Percentiles rank a stretch among this genome's conserved stretches.
Conservation (phyloP, 805 yeast genomes). For the Ogataea ganodermae region DNA sequence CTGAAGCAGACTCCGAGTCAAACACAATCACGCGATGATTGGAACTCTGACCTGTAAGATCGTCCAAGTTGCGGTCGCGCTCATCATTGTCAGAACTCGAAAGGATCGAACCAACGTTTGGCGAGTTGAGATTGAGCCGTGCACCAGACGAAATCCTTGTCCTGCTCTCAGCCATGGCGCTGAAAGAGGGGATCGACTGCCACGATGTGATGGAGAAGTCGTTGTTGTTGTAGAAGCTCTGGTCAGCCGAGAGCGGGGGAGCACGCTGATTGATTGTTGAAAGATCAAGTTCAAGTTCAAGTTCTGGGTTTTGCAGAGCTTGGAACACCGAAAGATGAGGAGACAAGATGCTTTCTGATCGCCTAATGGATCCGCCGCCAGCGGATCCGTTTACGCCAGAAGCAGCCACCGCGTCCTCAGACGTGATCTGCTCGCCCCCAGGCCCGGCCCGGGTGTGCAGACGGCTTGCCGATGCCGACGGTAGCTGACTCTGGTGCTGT, state of each 20-base stretch:
- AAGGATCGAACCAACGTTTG: slow-evolving; percentile 34
- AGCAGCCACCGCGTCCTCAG: background rate
- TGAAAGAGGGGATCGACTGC: slow-evolving; percentile 32
- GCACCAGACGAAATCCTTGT: slow-evolving; percentile 6
- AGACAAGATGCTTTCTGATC: slow-evolving; percentile 26
- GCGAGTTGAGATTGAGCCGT: slow-evolving; percentile 21
- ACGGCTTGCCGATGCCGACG: slow-evolving; percentile 1
- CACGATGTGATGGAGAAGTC: slow-evolving; percentile 39
- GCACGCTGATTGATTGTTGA: slow-evolving; percentile 10
- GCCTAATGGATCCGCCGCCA: slow-evolving; percentile 4
- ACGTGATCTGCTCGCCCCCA: too few species aligned
- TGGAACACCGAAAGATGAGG: slow-evolving; percentile 37
- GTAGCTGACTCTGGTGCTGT: background rate
- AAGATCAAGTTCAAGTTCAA: slow-evolving; percentile 29
- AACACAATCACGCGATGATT: slow-evolving; percentile 27
- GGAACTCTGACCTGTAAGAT: slow-evolving; percentile 12
- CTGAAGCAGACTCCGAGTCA: slow-evolving; percentile 27
- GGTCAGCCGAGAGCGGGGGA: background rate
- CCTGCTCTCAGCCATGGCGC: slow-evolving; percentile 3
- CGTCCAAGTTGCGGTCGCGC: slow-evolving; percentile 24
- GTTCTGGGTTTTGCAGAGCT: slow-evolving; percentile 36
- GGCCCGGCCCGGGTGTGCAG: background rate
- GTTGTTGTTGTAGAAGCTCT: slow-evolving; percentile 17
- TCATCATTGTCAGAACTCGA: slow-evolving; percentile 38
- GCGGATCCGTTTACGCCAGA: background rate